These are phyloP conservation scores for Rosa chinensis DNA, from an alignment of 306 rosid species.

Conservation along the genomic window DNA sequence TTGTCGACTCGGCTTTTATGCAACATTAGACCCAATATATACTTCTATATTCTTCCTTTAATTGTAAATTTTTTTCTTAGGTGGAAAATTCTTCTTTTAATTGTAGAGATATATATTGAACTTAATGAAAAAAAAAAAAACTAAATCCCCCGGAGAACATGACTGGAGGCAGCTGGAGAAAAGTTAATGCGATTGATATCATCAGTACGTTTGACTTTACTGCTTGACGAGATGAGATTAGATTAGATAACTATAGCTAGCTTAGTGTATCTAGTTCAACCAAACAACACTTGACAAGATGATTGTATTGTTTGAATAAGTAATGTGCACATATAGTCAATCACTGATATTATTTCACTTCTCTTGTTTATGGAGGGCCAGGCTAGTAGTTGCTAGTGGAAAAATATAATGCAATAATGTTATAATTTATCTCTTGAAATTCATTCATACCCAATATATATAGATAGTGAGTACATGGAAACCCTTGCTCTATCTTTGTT, in stretches of 20 bases:
- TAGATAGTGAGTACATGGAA: neutral
- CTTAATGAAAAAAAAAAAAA: no score
- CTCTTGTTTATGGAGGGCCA: neutral
- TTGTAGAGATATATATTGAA: no score
- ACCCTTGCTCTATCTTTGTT: neutral
- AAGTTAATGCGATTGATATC: slow-evolving; percentile 6
- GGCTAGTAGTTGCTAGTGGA: neutral
- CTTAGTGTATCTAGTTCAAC: neutral
- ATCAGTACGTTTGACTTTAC: neutral
- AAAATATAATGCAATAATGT: neutral
- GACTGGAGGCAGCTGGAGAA: neutral
- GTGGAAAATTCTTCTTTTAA: no score
- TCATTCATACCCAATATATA: neutral
- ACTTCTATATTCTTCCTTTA: no score
- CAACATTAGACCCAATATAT: no score
- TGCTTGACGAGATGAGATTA: neutral
- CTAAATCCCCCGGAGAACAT: neutral
- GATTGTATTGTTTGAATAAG: neutral
- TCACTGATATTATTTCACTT: neutral
- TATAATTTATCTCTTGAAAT: neutral
- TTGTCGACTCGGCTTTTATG: no score
- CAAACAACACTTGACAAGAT: neutral
- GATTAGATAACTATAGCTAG: neutral
- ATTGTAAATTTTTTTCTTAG: no score
- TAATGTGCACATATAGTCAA: neutral